Evolutionary conservation across 176 grass and related monocot species (phyloP), one percentile per base, ranked within the genome.

Genomic region (Musa beccarii): DNA sequence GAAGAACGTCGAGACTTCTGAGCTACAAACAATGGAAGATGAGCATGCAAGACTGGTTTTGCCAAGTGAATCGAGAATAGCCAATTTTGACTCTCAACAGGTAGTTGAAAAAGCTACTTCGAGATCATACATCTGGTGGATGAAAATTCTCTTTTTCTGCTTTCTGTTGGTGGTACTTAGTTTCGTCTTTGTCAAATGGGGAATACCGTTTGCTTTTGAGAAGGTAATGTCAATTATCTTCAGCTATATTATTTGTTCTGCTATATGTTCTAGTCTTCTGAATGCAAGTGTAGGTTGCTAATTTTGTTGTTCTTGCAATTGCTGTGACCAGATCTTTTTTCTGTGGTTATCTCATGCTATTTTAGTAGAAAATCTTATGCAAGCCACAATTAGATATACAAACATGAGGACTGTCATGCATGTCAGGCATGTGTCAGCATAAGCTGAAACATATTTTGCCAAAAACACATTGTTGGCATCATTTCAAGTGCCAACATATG

Each of bases 201-300:
- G 90, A 13, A n/a, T 99, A 9, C 90, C 95, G 50, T 81, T 94
- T 78, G n/a, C 86, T 20, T 99, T 92, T 59, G 75, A 99, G 52
- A 99, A 99, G 95, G 95, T 98, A 80, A 21, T 10, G 3, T 51
- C 34, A 10, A 15, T 70, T 2, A 13, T 13, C 10, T 66, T 66
- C 20, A 66, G 11, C 4, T 25, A 66, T 10, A 66, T 61, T 61
- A 8, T 61, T 8, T 17, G n/a, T 57, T 57, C 3, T 16, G 55
- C 17, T 57, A n/a, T 17, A 57, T 13, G 19, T 26, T 66, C 2
- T 24, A 66, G 11, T 28, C 26, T 29, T 29, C n/a, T 34, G 15
- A 13, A 12, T 6, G 8, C 28, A 43, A 68, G 8, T 34, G 12
- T 13, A 34, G 21, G 34, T 15, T 13, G 4, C 16, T 68, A 10